phyloP scores from a whole-genome alignment of 345 rosid genomes.

The Rubroshorea leprosula region DNA sequence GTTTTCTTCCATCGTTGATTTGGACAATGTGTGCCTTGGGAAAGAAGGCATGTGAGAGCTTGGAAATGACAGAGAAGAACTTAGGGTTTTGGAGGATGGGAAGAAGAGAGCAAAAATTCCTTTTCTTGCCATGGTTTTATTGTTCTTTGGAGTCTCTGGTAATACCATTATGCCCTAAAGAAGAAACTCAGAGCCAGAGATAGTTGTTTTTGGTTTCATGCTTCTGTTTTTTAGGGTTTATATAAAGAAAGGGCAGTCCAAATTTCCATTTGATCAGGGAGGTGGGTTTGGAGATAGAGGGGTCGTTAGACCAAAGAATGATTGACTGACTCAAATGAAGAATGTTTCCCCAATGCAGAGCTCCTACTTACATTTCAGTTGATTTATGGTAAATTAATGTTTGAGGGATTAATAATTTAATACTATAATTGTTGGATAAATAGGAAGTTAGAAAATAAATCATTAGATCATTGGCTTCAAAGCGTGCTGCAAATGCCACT shows the following conservation, averaged over 20 bases:
- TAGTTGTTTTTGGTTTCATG: background rate
- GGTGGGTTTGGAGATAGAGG: background rate
- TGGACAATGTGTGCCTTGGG: slow-evolving; percentile 26
- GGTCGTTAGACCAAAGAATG: too few relatives aligned
- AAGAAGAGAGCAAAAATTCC: background rate
- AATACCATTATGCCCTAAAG: slow-evolving; percentile 10
- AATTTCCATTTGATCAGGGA: background rate
- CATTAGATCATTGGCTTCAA: too few relatives aligned
- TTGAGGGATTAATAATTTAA: too few relatives aligned
- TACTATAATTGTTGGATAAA: too few relatives aligned
- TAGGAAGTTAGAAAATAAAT: too few relatives aligned
- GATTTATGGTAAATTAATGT: too few relatives aligned
- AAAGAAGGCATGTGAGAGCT: slow-evolving; percentile 20
- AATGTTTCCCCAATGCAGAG: too few relatives aligned
- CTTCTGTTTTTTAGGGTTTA: background rate
- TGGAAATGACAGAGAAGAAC: slow-evolving; percentile 26
- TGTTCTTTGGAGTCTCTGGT: background rate
- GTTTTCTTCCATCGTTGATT: slow-evolving; percentile 41
- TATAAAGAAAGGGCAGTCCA: background rate
- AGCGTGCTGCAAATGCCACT: too few relatives aligned
- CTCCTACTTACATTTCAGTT: too few relatives aligned
- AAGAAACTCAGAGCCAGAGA: too few relatives aligned
- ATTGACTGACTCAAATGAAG: too few relatives aligned
- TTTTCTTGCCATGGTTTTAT: background rate
- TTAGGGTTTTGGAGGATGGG: slow-evolving; percentile 8